Base-by-base conservation (phyloP, 805 yeast species). In the Torulaspora quercuum region DNA sequence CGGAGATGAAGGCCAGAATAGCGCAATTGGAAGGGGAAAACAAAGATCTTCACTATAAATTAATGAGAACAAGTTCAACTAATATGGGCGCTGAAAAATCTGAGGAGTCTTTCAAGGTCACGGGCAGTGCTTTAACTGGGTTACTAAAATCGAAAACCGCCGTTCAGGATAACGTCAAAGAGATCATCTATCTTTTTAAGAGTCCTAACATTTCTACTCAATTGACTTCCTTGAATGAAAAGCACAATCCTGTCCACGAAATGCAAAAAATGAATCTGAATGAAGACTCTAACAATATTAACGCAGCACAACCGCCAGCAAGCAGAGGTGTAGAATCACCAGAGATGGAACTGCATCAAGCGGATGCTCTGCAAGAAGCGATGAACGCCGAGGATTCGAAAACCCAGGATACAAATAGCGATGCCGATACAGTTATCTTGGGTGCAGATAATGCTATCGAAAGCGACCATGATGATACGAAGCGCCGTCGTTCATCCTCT, bases 21-120 rank as follows among this genome's bases (percentile, higher is more conserved):
- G 69, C 76, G 3, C 65, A 64, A 31, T 58, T 77, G 12, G 80
- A 76, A 46, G 72, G 77, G 24, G 80, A 76, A 44, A 74, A 73
- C 46, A 61, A 65, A 23, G 68, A 61, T 5, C 42, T 68, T 30
- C 45, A 50, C 13, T 50, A 47, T 21, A 41, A 48, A 21, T 29
- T 57, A 17, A 42, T 50, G 16, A 39, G 36, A 20, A 7, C 38
- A 20, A 25, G 27, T 19, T 25, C 17, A n/a, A 24, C 25, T 7
- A 18, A 31, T 15, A 19, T 29, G 7, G 23, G 12, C 3, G 12
- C 30, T 3, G 29, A 25, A 6, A 19, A 15, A 6, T 9, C 25
- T 13, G 13, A 10, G 7, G 33, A 25, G 6, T 5, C 27, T 5
- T 23, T 15, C n/a, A 37, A 35, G 18, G 26, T 21, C 7, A 32